Conservation (phyloP, 1,284 basidiomycete species). For the Pseudozyma hubeiensis region DNA sequence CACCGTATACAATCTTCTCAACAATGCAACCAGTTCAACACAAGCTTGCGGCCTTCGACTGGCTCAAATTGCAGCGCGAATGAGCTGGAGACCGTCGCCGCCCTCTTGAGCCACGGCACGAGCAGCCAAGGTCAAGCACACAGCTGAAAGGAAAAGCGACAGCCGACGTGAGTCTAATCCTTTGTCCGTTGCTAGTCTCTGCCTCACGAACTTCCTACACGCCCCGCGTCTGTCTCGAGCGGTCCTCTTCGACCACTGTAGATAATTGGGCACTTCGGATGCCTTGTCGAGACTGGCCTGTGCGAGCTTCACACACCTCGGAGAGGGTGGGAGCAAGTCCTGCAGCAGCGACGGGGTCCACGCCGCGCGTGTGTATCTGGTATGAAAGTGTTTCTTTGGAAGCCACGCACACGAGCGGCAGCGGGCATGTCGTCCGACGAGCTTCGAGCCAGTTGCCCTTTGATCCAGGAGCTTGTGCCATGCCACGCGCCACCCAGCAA, state of each 20-base stretch:
- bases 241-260: not conserved
- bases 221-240: not conserved
- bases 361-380: conserved; percentile 8
- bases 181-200: not conserved
- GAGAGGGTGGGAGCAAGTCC: not conserved
- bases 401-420: not conserved
- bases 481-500: not conserved
- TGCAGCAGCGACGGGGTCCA: conserved; percentile 4
- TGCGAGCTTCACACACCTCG: conserved; percentile 13
- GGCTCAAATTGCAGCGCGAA: not conserved
- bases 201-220: too few relatives aligned
- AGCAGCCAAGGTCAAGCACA: too few relatives aligned
- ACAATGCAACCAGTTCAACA: not conserved
- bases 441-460: not conserved
- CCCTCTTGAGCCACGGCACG: not conserved
- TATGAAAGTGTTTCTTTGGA: conserved; percentile 15
- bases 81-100: not conserved
- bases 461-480: not conserved
- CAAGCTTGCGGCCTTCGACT: not conserved
- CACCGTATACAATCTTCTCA: conserved; percentile 1
- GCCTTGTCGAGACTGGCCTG: conserved; percentile 18
- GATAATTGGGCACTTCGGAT: not conserved
- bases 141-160: not conserved
- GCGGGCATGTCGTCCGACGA: conserved; percentile 15
- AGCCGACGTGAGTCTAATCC: not conserved